Base-by-base conservation (phyloP, 1,284 basidiomycete genomes). In the Papiliotrema flavescens region DNA sequence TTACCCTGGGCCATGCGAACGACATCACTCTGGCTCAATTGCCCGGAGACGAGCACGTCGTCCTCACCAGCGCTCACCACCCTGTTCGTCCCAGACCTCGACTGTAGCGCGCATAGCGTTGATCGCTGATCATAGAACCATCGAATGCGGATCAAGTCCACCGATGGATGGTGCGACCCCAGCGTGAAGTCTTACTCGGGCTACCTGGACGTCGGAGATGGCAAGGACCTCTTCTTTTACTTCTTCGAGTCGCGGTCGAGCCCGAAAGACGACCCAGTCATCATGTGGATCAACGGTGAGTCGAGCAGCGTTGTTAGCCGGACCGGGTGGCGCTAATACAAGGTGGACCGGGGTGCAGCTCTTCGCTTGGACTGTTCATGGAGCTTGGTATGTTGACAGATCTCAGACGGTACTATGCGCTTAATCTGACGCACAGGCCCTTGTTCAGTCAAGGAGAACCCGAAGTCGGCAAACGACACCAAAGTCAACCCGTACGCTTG, bases 181-280 rank as follows among this genome's bases (percentile, higher is more conserved):
- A 58, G 66, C 39, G 74, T 72, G 41, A 56, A 60, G 23, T 74
- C 71, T 5, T 76, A 61, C 57, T 63, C 71, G 46, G 74, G 72
- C 59, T 85, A 86, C 67, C 67, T 78, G 45, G 75, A 80, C 62
- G 85, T 87, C 50, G 86, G 88, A 53, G 81, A 84, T 59, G 84
- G 86, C 6, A 81, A 84, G 57, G 84, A 85, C 58, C 79, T 85
- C 67, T 91, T 89, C 79, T 91, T 91, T 77, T 89, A 88, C 75
- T 90, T 90, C 78, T 90, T 91, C 71, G 87, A 89, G 73, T 87
- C 85, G 49, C 78, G 88, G 54, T 79, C 80, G 41, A 78, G 85
- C 56, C 88, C 88, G 1, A 80, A 80, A 17, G 79, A 80, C 35
- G 79, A 80, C 61, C 78, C 78, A 0, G 74, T 80, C 0, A 47